Percentiles rank a stretch among this genome's conserved stretches.
Evolutionary conservation across 345 rosid species (phyloP).

Genomic region (Citropsis articulata): DNA sequence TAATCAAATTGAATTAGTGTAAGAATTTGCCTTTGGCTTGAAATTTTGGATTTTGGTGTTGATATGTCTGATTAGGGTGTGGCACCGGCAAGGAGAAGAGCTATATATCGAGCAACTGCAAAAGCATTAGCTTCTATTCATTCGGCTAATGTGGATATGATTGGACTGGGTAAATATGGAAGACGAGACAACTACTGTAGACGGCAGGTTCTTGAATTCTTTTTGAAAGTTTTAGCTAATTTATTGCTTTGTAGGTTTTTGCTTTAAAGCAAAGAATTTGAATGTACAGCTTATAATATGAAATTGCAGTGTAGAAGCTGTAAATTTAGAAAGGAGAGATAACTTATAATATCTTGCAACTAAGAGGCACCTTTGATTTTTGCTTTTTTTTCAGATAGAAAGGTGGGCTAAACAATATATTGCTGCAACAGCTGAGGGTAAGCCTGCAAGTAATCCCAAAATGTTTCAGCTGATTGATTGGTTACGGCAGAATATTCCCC

Average conservation of each 20-base stretch:
- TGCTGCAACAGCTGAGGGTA: conserved; percentile 81
- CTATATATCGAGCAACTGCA: conserved; percentile 67
- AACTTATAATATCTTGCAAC: background rate
- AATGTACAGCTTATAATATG: background rate
- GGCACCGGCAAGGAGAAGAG: conserved; percentile 56
- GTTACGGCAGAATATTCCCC: conserved; percentile 64
- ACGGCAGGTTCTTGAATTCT: conserved; percentile 60
- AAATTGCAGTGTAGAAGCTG: background rate
- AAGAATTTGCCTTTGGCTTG: background rate
- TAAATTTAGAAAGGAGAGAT: background rate
- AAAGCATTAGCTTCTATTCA: conserved; percentile 78
- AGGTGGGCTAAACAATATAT: conserved; percentile 92
- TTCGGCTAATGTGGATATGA: conserved; percentile 67
- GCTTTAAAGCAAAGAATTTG: background rate
- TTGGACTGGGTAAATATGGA: conserved; percentile 80
- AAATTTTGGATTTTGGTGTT: conserved; percentile 14
- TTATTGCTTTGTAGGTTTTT: background rate
- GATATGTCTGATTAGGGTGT: conserved; percentile 47
- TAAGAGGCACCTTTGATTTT: conserved; percentile 1
- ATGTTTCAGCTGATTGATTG: conserved; percentile 76
- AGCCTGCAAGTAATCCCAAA: conserved; percentile 65
- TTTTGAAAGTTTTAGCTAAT: background rate
- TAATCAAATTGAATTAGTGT: background rate
- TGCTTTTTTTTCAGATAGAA: conserved; percentile 52
- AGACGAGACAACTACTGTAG: conserved; percentile 71